Evolutionary conservation across 2,329 filamentous ascomycete genomes (phyloP), one percentile per base, ranked within the genome.

Genomic region (Stagonosporopsis tanaceti): DNA sequence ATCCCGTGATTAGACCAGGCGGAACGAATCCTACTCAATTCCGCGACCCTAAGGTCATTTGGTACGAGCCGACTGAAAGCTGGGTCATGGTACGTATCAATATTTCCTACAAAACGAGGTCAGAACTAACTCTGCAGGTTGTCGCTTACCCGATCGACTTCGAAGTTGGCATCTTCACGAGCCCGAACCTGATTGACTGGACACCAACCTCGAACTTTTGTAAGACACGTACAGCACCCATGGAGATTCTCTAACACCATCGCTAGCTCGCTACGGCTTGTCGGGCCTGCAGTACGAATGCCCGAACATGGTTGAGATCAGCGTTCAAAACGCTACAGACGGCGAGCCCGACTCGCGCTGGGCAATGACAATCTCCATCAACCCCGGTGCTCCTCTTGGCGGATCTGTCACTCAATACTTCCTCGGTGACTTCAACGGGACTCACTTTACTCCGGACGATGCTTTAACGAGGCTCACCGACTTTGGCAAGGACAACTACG

Each of bases 1-100:
- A 90, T 59, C 87, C 87, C 1, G 84, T 89, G 15, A 82, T 90
- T 40, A 72, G 79, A 60, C 62, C 64, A 8, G 64, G 64, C 20
- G 62, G 64, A 6, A 82, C 82, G 67, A 78, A 78, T 55, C 80
- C 82, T 17, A 78, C 73, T 6, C 81, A 87, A 60, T 89, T 89
- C 76, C 84, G 87, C 24, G 87, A 90, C 61, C 87, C 88, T 1
- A 87, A 89, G 65, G 86, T 89, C 2, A 78, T 87, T 41, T 57
- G 47, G 53, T 28, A 51, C 14, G 35, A 47, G n/a, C 53, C 40
- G 3, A 57, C 47, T 8, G 11, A 50, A 4, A 46, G 27, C 7
- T 57, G 47, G 53, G 35, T 57, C 1, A 57, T 85, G 85, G 78
- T 83, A 87, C 60, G 74, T 22, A 80, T 1, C 50, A 52, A 6